Conservation (phyloP, 2,329 filamentous ascomycete species). For the Colletotrichum tamarilloi region DNA sequence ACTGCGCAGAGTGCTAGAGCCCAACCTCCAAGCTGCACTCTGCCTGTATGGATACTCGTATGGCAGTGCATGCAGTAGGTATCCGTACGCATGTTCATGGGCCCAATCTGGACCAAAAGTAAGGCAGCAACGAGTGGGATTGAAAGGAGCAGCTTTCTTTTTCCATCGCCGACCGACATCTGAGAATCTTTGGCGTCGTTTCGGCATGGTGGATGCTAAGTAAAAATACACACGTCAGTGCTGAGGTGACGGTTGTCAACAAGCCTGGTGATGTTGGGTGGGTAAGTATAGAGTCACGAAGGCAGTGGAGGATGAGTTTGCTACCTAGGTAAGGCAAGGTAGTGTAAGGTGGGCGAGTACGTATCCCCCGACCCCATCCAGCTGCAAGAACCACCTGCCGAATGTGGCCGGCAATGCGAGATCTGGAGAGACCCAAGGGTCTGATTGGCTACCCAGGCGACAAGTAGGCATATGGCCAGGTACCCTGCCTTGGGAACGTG, state of each 20-base stretch:
- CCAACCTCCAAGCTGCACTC: too few species aligned
- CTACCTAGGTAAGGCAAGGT: too few species aligned
- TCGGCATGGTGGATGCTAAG: constrained; percentile 9
- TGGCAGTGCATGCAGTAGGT: too few species aligned
- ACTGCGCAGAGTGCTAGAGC: not conserved
- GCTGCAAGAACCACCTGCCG: constrained; percentile 18
- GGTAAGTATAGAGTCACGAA: too few species aligned
- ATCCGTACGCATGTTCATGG: not conserved
- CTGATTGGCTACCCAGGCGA: not conserved
- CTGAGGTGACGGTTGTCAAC: not conserved
- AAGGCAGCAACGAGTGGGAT: not conserved
- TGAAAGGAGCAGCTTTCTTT: not conserved
- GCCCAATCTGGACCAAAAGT: not conserved
- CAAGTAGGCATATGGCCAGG: not conserved
- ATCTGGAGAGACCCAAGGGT: not conserved
- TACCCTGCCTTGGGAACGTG: not conserved
- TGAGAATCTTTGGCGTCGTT: not conserved
- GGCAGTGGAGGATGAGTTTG: too few species aligned
- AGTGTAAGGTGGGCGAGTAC: not conserved
- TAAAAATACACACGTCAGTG: constrained; percentile 13
- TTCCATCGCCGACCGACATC: constrained; percentile 1
- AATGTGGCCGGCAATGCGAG: constrained; percentile 24
- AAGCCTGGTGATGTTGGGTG: too few species aligned
- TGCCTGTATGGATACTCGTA: too few species aligned
- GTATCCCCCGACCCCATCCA: not conserved